phyloP scores from a whole-genome alignment of 768 basidiomycete genomes.

The Pisolithus tinctorius region DNA sequence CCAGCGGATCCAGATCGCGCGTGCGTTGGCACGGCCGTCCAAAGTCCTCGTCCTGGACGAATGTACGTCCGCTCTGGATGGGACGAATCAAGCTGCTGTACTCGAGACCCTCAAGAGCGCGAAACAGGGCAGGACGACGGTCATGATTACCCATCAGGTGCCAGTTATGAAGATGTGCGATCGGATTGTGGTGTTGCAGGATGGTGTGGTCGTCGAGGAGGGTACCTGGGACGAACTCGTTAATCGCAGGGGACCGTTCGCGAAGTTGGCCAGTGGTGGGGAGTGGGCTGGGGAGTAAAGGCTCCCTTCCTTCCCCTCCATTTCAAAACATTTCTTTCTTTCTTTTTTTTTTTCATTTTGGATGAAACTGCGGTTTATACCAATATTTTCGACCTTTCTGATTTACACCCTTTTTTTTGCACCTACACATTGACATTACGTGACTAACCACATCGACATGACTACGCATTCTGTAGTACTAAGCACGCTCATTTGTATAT shows the following conservation, averaged over 20 bases:
- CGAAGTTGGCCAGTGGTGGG: conserved; percentile 70
- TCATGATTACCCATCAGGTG: conserved; percentile 93
- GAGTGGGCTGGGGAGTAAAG: conserved; percentile 45
- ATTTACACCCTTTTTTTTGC: conserved; percentile 1
- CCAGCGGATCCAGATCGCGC: conserved; percentile 86
- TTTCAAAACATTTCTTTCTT: neutral
- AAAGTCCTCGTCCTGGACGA: conserved; percentile 85
- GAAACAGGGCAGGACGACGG: conserved; percentile 67
- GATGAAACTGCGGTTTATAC: neutral
- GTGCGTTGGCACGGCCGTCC: conserved; percentile 73
- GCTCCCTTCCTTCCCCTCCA: neutral
- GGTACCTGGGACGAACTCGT: conserved; percentile 71
- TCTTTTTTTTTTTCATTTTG: neutral
- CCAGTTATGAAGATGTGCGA: conserved; percentile 91
- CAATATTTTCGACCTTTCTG: conserved; percentile 15
- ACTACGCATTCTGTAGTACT: conserved; percentile 20
- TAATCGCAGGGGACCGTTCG: conserved; percentile 62
- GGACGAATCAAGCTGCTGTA: conserved; percentile 76
- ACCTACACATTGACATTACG: neutral
- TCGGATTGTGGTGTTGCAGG: conserved; percentile 71
- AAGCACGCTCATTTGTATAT: conserved; percentile 16
- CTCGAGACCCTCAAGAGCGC: conserved; percentile 66
- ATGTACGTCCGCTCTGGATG: conserved; percentile 89
- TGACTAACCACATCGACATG: conserved; percentile 1
- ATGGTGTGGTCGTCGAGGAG: conserved; percentile 74